These are phyloP conservation scores for Hymenoscyphus albidus DNA, from an alignment of 2,329 filamentous ascomycete genomes.

Conservation along the genomic window DNA sequence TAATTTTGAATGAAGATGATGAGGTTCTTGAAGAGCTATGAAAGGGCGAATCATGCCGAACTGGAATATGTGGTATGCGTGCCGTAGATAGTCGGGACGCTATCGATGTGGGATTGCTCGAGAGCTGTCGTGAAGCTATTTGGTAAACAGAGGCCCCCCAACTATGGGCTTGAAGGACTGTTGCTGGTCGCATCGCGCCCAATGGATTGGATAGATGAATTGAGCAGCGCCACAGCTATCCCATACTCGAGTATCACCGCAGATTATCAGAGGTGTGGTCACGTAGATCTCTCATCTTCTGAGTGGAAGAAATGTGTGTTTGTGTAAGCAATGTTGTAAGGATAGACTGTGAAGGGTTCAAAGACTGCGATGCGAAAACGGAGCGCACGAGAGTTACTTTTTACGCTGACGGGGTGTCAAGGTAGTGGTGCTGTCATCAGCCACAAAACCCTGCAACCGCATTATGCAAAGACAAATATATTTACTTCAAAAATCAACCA, in stretches of 20 bases:
- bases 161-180: slow-evolving; percentile 22
- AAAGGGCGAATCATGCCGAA: slow-evolving; percentile 22
- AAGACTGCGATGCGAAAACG: not conserved
- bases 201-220: slow-evolving; percentile 13
- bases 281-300: slow-evolving; percentile 29
- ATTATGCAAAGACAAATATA: too few species aligned
- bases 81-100: slow-evolving; percentile 15
- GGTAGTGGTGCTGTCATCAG: not conserved
- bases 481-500: too few species aligned
- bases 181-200: slow-evolving; percentile 30
- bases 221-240: slow-evolving; percentile 20
- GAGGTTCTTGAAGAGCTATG: slow-evolving; percentile 4
- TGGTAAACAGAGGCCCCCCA: slow-evolving; percentile 24
- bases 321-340: not conserved
- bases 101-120: slow-evolving; percentile 15
- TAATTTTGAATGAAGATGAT: slow-evolving; percentile 13
- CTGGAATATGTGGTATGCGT: slow-evolving; percentile 8
- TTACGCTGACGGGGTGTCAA: not conserved
- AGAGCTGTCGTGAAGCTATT: slow-evolving; percentile 27
- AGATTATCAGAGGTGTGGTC: slow-evolving; percentile 19
- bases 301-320: slow-evolving; percentile 12
- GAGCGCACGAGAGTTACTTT: not conserved
- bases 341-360: slow-evolving; percentile 2
- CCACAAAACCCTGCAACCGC: not conserved
- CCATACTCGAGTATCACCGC: slow-evolving; percentile 26